Conservation (phyloP, 371 early-diverging fungal genomes). For the Apophysomyces variabilis region DNA sequence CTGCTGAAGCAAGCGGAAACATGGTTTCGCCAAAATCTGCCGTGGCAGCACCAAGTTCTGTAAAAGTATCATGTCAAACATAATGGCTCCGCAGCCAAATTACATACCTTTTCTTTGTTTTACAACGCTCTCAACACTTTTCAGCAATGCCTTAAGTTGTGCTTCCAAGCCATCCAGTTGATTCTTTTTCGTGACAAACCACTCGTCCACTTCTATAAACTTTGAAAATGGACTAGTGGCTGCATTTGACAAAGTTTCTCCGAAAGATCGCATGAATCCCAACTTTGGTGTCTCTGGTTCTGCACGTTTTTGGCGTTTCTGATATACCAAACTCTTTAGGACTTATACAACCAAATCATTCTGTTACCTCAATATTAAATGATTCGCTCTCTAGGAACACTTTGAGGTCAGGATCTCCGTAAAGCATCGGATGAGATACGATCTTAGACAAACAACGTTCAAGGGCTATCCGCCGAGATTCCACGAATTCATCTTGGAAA, state of each 20-base stretch:
- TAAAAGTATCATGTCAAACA: not conserved
- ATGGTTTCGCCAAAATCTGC: slow-evolving; percentile 89
- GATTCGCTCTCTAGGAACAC: slow-evolving; percentile 90
- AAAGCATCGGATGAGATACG: slow-evolving; percentile 82
- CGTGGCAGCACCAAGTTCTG: slow-evolving; percentile 75
- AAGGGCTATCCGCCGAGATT: slow-evolving; percentile 81
- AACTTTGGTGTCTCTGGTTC: slow-evolving; percentile 50
- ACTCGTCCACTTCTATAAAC: slow-evolving; percentile 61
- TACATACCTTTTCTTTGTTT: slow-evolving; percentile 76
- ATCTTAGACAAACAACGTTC: slow-evolving; percentile 85
- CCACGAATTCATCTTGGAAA: slow-evolving; percentile 96
- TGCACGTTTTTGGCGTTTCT: slow-evolving; percentile 53
- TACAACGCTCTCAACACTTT: slow-evolving; percentile 80
- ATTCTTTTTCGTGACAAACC: slow-evolving; percentile 78
- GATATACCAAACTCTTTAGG: no score
- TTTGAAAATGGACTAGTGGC: slow-evolving; percentile 51
- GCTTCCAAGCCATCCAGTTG: slow-evolving; percentile 85
- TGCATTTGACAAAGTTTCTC: slow-evolving; percentile 51
- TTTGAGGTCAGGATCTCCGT: slow-evolving; percentile 82
- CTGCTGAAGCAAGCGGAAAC: slow-evolving; percentile 74
- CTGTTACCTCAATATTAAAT: slow-evolving; percentile 69
- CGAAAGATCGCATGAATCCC: slow-evolving; percentile 50
- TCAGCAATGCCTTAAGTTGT: slow-evolving; percentile 82
- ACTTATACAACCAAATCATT: no score
- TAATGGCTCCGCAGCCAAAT: not conserved